Evolutionary conservation across 1,284 basidiomycete genomes (phyloP).

Genomic region (Salmacisia buchloeana): DNA sequence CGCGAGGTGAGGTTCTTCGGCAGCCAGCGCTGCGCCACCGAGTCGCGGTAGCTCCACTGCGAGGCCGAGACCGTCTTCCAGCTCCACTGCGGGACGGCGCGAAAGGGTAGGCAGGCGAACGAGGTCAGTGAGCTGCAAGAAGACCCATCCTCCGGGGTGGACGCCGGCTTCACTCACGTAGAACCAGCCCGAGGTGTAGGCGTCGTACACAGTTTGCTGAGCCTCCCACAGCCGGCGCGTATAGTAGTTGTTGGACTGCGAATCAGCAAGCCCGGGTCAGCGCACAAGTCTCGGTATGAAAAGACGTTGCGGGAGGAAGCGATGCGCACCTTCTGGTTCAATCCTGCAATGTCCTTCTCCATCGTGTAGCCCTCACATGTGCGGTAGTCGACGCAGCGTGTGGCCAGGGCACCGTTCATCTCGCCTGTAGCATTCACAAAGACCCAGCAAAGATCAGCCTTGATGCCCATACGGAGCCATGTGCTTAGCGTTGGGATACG

Average conservation of each 20-base stretch:
- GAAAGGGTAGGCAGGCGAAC: not conserved
- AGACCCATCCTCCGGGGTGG: not conserved
- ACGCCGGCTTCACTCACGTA: not conserved
- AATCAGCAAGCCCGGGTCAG: not conserved
- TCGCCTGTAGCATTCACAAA: too few species aligned
- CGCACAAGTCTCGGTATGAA: not conserved
- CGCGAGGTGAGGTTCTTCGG: conserved; percentile 13
- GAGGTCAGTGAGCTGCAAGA: not conserved
- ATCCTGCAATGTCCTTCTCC: conserved; percentile 7
- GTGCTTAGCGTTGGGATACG: too few species aligned
- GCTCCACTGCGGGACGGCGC: conserved; percentile 9
- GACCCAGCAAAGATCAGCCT: too few species aligned
- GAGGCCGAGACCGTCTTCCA: conserved; percentile 16
- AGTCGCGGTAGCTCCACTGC: conserved; percentile 17
- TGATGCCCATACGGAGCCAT: too few species aligned
- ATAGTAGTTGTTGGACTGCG: conserved; percentile 12
- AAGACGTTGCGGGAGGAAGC: not conserved
- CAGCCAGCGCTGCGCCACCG: conserved; percentile 18
- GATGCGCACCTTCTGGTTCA: conserved; percentile 7
- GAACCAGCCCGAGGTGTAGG: not conserved
- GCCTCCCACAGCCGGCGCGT: conserved; percentile 19
- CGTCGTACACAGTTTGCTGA: conserved; percentile 17
- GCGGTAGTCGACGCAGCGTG: conserved; percentile 13
- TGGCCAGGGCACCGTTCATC: conserved; percentile 6
- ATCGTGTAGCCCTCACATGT: conserved; percentile 11